Conservation (phyloP, 2,329 filamentous ascomycete species). For the Alternaria sp. region DNA sequence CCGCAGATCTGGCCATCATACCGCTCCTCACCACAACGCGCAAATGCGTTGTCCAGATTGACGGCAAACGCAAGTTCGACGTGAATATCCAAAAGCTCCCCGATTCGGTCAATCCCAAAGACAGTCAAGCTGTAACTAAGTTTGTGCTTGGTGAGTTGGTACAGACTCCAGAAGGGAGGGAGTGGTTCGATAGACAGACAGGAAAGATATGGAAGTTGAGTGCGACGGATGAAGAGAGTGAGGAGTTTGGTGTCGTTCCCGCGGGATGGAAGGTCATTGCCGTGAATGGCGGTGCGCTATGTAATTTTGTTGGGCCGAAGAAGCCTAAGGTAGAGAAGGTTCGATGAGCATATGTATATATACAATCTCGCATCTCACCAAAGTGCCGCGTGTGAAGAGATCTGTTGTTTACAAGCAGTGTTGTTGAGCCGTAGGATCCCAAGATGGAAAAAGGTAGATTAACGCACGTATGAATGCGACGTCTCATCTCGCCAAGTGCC, state of each 20-base stretch:
- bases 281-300: slow-evolving; percentile 68
- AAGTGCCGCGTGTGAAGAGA: background rate
- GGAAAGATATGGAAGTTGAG: slow-evolving; percentile 43
- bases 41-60: slow-evolving; percentile 74
- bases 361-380: background rate
- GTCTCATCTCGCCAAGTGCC: too few relatives aligned
- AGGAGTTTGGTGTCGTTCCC: slow-evolving; percentile 16
- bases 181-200: slow-evolving; percentile 54
- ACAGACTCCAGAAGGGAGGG: slow-evolving; percentile 64
- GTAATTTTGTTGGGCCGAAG: slow-evolving; percentile 70
- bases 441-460: too few relatives aligned
- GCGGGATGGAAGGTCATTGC: slow-evolving; percentile 63
- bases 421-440: too few relatives aligned
- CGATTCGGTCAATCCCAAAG: slow-evolving; percentile 8
- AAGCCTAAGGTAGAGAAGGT: background rate
- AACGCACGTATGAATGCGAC: too few relatives aligned
- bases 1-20: slow-evolving; percentile 55
- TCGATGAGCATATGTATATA: background rate
- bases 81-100: slow-evolving; percentile 66
- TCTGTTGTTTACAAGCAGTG: too few relatives aligned
- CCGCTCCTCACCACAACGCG: slow-evolving; percentile 59
- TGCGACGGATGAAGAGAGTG: slow-evolving; percentile 8
- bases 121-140: slow-evolving; percentile 53
- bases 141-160: slow-evolving; percentile 70
- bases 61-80: slow-evolving; percentile 76